Conservation (phyloP, 768 basidiomycete genomes). For the Mycena maculata region DNA sequence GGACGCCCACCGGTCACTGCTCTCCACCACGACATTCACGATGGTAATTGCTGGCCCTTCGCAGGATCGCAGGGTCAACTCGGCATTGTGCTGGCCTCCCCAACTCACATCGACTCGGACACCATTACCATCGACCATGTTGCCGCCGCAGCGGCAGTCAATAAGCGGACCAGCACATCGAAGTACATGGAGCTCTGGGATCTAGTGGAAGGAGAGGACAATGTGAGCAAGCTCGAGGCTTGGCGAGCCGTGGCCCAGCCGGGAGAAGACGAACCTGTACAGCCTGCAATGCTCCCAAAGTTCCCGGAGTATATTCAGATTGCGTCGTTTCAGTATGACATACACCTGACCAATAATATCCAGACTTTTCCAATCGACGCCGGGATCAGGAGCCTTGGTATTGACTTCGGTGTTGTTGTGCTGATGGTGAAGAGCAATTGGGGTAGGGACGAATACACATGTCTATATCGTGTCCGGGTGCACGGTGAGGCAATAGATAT, state of each 20-base stretch:
- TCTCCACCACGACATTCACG: constrained; percentile 84
- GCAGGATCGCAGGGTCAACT: constrained; percentile 80
- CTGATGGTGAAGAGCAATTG: constrained; percentile 87
- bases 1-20: constrained; percentile 90
- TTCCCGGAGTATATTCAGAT: constrained; percentile 68
- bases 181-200: constrained; percentile 92
- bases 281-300: constrained; percentile 59
- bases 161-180: constrained; percentile 81
- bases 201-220: constrained; percentile 81
- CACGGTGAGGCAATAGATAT: too few relatives aligned
- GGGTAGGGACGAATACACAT: constrained; percentile 86
- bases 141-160: constrained; percentile 82
- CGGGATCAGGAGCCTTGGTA: constrained; percentile 72
- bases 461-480: constrained; percentile 87
- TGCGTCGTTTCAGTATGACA: constrained; percentile 73
- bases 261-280: constrained; percentile 46
- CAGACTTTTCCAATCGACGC: constrained; percentile 84
- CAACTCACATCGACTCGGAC: constrained; percentile 77
- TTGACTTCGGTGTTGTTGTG: constrained; percentile 89
- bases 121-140: constrained; percentile 92
- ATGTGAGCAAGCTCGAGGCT: constrained; percentile 66
- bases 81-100: constrained; percentile 81
- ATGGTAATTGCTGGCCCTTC: constrained; percentile 95
- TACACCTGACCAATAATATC: constrained; percentile 67
- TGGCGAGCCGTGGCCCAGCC: constrained; percentile 60